A percentile compares a stretch with the other conserved stretches of the same genome.
phyloP scores from a whole-genome alignment of 768 basidiomycete species.

The Suillus variegatus region DNA sequence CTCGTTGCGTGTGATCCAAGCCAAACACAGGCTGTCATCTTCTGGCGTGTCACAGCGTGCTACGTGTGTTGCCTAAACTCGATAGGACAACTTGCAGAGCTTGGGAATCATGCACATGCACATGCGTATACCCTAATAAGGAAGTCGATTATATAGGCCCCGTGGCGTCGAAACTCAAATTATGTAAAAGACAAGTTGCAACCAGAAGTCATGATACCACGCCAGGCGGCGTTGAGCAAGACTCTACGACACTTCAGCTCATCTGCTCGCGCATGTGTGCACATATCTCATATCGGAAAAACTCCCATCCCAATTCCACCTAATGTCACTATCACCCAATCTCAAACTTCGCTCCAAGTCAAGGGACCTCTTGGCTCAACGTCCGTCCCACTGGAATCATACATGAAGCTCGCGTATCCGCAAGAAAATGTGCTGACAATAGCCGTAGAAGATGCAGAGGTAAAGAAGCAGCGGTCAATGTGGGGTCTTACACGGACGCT shows the following conservation, averaged over 20 bases:
- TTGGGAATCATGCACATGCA: not conserved
- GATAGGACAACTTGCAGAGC: not conserved
- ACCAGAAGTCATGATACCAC: constrained; percentile 15
- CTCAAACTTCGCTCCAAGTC: constrained; percentile 47
- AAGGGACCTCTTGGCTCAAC: constrained; percentile 58
- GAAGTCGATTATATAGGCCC: not conserved
- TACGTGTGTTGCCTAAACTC: not conserved
- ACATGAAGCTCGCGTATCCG: constrained; percentile 41
- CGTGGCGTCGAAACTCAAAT: not conserved
- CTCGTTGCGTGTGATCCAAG: not conserved
- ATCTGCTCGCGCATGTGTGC: constrained; percentile 46
- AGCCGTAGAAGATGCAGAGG: constrained; percentile 55
- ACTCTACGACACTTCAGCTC: constrained; percentile 47
- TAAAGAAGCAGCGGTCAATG: constrained; percentile 81
- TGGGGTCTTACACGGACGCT: constrained; percentile 96
- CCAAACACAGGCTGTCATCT: no score
- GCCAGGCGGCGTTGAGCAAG: constrained; percentile 16
- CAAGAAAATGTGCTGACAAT: constrained; percentile 37
- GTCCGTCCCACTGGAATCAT: constrained; percentile 47
- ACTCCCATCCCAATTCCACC: constrained; percentile 59
- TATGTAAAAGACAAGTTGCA: not conserved
- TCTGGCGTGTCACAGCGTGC: not conserved
- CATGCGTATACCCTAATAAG: no score
- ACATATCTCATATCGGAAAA: constrained; percentile 60
- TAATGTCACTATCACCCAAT: constrained; percentile 42